Conservation (phyloP, 2,329 filamentous ascomycete genomes). For the Colletotrichum sublineola region DNA sequence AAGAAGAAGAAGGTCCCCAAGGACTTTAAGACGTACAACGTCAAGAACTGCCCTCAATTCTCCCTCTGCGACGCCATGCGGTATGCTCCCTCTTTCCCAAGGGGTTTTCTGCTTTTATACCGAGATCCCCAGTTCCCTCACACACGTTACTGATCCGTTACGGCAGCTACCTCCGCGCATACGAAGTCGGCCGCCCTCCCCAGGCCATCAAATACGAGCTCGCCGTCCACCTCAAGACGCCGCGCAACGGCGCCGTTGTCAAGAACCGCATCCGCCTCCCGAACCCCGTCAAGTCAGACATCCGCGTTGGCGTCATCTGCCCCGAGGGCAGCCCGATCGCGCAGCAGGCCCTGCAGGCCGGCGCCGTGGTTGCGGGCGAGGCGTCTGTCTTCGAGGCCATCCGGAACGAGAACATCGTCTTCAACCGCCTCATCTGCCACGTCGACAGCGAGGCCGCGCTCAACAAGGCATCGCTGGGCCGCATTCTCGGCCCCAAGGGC, state of each 20-base stretch:
- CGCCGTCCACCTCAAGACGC: constrained; percentile 83
- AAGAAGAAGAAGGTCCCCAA: constrained; percentile 75
- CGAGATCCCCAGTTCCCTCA: neutral
- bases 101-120: neutral
- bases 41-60: constrained; percentile 75
- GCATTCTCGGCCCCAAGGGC: constrained; percentile 87
- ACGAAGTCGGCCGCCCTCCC: constrained; percentile 87
- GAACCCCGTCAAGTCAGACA: constrained; percentile 88
- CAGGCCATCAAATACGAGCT: constrained; percentile 88
- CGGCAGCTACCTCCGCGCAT: constrained; percentile 87
- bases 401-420: constrained; percentile 80
- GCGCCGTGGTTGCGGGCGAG: constrained; percentile 87
- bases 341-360: constrained; percentile 79
- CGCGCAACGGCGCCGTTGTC: constrained; percentile 87
- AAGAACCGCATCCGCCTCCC: constrained; percentile 91
- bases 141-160: constrained; percentile 21
- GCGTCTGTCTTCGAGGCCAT: constrained; percentile 87
- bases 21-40: constrained; percentile 74
- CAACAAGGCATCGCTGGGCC: constrained; percentile 83
- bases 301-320: constrained; percentile 91
- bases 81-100: constrained; percentile 58
- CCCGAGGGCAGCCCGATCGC: constrained; percentile 83
- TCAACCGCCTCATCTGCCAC: constrained; percentile 92
- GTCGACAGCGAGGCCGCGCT: constrained; percentile 81
- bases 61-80: constrained; percentile 93